Evolutionary conservation across 306 rosid species (phyloP), one percentile per base, ranked within the genome.

Genomic region (Cicer judaicum): DNA sequence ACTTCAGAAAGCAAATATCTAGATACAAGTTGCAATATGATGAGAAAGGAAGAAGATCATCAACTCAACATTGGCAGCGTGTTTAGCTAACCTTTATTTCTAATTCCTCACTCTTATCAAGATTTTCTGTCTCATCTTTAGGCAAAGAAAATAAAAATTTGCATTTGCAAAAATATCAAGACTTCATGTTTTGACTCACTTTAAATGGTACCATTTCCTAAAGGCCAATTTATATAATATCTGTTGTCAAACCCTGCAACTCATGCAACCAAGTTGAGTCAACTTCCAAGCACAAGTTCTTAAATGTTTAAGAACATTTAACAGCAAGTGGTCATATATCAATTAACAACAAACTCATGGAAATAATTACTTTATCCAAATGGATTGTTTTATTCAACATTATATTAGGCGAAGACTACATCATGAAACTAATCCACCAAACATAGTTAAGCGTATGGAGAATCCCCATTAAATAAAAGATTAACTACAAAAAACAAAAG

Each of bases 1-100:
- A 63, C 15, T 53, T 75, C 67, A 76, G 44, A 13, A 75, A 50
- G 64, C 52, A 55, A 54, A 50, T 50, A 72, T 29, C 73, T 13
- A 14, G 59, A 54, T 38, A 16, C 53, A 64, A 29, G 60, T 54
- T 19, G 36, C 50, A 50, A 64, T n/a, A 41, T 12, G 24, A 49
- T 36, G 19, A 50, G 21, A 24, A 66, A 53, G 15, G 49, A 71
- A 39, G 13, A 40, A 4, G 41, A 21, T 39, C 48, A 70, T 36
- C 21, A n/a, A 69, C 43, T 36, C 21, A n/a, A 69, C 43, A 48
- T 52, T 9, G 55, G 53, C 49, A 59, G 18, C 6, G 16, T 49
- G 52, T 41, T 54, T 61, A n/a, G 39, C 4, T 19, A 52, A 42
- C 14, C 56, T 70, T 52, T 53, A 39, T 38, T 2, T 78, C 15